Percentiles rank a stretch among this genome's conserved stretches.
Conservation (phyloP, 352 stramenopile genomes). For the Phytophthora ohioensis region DNA sequence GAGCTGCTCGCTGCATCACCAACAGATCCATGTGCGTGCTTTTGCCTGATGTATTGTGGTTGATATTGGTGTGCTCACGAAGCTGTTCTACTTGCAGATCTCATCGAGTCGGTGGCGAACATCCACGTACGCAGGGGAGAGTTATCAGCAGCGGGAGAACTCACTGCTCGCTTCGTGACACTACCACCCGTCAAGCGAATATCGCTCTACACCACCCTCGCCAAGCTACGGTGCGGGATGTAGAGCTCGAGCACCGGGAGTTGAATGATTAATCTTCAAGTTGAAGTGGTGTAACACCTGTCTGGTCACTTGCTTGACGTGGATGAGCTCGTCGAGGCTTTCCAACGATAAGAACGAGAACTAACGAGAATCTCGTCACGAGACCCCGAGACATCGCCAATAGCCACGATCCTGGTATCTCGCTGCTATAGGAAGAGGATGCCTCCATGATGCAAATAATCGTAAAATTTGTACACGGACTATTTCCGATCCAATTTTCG, state of each 20-base stretch:
- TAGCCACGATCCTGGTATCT: too few species aligned
- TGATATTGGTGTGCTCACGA: neutral
- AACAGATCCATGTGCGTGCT: slow-evolving; percentile 44
- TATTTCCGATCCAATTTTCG: too few species aligned
- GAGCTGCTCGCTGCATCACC: slow-evolving; percentile 46
- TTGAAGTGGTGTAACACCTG: slow-evolving; percentile 9
- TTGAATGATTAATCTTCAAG: neutral
- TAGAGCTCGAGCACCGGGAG: slow-evolving; percentile 1
- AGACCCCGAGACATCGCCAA: too few species aligned
- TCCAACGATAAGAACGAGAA: slow-evolving; percentile 6
- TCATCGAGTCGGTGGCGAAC: slow-evolving; percentile 56
- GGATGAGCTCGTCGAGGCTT: neutral
- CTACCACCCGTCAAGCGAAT: slow-evolving; percentile 43
- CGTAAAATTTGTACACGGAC: too few species aligned
- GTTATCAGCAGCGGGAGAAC: slow-evolving; percentile 39
- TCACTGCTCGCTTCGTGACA: slow-evolving; percentile 42
- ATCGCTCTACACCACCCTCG: slow-evolving; percentile 44
- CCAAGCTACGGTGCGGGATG: slow-evolving; percentile 36
- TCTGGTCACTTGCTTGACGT: neutral
- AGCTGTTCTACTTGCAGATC: slow-evolving; percentile 29
- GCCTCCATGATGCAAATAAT: too few species aligned
- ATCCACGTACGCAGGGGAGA: slow-evolving; percentile 53
- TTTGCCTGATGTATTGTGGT: neutral
- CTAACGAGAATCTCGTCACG: neutral
- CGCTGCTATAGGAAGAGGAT: too few species aligned